Conservation (phyloP, 2,329 filamentous ascomycete species). For the Penicillium sp. region DNA sequence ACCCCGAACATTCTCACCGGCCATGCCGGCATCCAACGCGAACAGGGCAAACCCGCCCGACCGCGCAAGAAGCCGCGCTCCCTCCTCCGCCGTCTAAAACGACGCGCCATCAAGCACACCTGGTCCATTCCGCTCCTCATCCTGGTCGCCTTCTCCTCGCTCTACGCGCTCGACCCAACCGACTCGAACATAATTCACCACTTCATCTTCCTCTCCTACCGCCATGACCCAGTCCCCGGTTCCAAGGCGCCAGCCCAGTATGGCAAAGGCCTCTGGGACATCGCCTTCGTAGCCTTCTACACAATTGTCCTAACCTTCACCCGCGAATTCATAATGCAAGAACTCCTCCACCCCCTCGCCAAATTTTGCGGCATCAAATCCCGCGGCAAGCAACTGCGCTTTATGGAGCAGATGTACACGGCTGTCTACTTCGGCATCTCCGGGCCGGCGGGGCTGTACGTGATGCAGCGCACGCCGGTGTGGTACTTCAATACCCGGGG, state of each 20-base stretch:
- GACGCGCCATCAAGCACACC: slow-evolving; percentile 49
- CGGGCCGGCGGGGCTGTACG: slow-evolving; percentile 77
- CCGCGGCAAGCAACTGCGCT: slow-evolving; percentile 76
- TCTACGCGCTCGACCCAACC: slow-evolving; percentile 73
- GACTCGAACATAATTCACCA: slow-evolving; percentile 72
- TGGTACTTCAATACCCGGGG: slow-evolving; percentile 90
- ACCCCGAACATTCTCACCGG: neutral
- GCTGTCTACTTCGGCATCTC: slow-evolving; percentile 81
- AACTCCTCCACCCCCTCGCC: slow-evolving; percentile 76
- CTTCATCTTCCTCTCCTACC: slow-evolving; percentile 87
- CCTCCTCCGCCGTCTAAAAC: slow-evolving; percentile 33
- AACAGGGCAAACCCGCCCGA: neutral
- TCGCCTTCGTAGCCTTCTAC: slow-evolving; percentile 85
- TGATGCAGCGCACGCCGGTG: slow-evolving; percentile 84
- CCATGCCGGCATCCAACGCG: neutral
- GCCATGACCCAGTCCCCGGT: slow-evolving; percentile 47
- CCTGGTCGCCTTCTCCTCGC: slow-evolving; percentile 60
- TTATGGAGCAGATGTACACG: slow-evolving; percentile 94
- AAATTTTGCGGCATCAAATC: slow-evolving; percentile 63
- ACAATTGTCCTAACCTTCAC: slow-evolving; percentile 84
- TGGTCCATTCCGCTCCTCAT: slow-evolving; percentile 70
- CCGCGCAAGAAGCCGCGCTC: slow-evolving; percentile 4
- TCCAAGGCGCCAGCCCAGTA: slow-evolving; percentile 60
- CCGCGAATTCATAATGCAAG: slow-evolving; percentile 92
- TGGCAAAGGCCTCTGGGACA: slow-evolving; percentile 80